Evolutionary conservation across 2,329 filamentous ascomycete genomes (phyloP), one percentile per base, ranked within the genome.

Genomic region (Chrysosporium keratinophilum): DNA sequence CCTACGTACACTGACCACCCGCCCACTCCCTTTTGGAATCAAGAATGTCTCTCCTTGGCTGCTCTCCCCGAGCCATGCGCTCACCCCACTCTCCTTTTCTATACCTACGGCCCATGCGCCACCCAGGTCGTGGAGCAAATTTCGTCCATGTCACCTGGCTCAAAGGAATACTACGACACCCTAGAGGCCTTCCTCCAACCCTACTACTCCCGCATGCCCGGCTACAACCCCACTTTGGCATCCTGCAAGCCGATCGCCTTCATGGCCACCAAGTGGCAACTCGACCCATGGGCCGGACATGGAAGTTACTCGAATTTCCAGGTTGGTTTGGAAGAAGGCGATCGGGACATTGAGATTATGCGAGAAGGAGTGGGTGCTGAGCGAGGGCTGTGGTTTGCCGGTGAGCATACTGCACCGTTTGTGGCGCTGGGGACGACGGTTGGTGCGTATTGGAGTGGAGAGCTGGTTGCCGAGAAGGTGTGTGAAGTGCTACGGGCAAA

Each of bases 361-460:
- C 67, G 80, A 20, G 63, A 68, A 1, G 78, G 78, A 0, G 63
- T 76, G 43, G 72, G 71, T 0, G 33, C 59, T 17, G 81, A 80
- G 11, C 73, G 81, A 19, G 82, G 86, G 0, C 65, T 95, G 7
- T 95, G 89, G 89, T 76, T 95, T 59, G 89, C 89, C 0, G 89
- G 89, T 0, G 89, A 95, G 70, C 89, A 95, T 70, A 95, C 88
- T 19, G 84, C 88, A 52, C 89, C 90, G 3, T 95, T 95, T 72
- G 83, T 94, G 28, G 89, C 87, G 10, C 69, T 96, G 57, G 91
- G 90, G 0, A 96, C 90, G 3, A 86, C 84, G 11, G 94, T 88
- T 0, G 91, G 91, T 0, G 91, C 91, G 10, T 96, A 88, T 67
- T 95, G 88, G 88, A 88, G 86, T 66, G 90, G 90, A 1, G 88